These are phyloP conservation scores for Exophiala viscosa DNA, from an alignment of 2,329 filamentous ascomycete genomes.

Conservation along the genomic window DNA sequence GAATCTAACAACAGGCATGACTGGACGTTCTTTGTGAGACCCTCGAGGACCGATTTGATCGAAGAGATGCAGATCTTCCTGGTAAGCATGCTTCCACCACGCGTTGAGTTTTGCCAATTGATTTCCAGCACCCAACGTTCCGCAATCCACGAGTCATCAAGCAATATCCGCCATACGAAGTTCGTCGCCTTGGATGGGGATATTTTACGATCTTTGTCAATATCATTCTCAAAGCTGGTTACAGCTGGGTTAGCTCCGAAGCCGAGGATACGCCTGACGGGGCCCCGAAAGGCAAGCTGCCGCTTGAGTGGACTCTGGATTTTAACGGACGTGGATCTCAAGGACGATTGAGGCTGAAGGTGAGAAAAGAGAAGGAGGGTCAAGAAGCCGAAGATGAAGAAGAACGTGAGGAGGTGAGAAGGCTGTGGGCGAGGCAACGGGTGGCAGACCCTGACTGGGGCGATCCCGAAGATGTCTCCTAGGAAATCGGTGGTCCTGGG, in stretches of 20 bases:
- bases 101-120: neutral
- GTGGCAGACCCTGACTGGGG: constrained; percentile 20
- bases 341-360: constrained; percentile 22
- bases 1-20: constrained; percentile 24
- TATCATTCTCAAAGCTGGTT: constrained; percentile 24
- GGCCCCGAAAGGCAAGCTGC: constrained; percentile 20
- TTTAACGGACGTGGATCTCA: constrained; percentile 25
- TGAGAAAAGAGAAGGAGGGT: constrained; percentile 26
- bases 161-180: constrained; percentile 22
- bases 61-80: constrained; percentile 26
- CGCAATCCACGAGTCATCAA: constrained; percentile 20
- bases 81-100: constrained; percentile 7
- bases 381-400: constrained; percentile 21
- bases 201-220: constrained; percentile 25
- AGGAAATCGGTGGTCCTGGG: neutral
- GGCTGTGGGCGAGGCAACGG: constrained; percentile 16
- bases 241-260: constrained; percentile 23
- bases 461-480: neutral
- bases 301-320: constrained; percentile 26
- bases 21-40: constrained; percentile 27
- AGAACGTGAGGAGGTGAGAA: constrained; percentile 15
- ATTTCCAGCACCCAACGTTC: constrained; percentile 24
- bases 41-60: constrained; percentile 24
- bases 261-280: constrained; percentile 24
- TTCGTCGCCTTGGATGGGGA: constrained; percentile 26